Evolutionary conservation across 805 yeast species (phyloP), one percentile per base, ranked within the genome.

Genomic region (Lachancea meyersii): DNA sequence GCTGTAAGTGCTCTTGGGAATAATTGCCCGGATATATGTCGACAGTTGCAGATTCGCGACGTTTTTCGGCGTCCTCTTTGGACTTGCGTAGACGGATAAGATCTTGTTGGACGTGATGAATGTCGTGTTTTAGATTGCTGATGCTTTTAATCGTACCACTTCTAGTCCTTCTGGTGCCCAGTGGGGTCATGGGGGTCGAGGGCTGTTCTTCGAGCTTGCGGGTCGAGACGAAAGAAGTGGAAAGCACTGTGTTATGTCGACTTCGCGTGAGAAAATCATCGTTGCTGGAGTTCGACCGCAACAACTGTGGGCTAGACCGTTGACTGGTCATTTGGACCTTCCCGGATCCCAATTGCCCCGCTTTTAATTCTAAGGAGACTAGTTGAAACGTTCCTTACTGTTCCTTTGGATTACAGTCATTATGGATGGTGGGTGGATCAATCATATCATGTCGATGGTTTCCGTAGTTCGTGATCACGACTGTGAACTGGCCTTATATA

Each of bases 1-100:
- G 55, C 24, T 61, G 62, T 23, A 63, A 41, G 51, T 63, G 67
- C n/a, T 59, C 63, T 2, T 65, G 59, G 2, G 66, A 61, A 32
- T 64, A 64, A 3, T 56, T 51, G 17, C 65, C 67, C 17, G 58
- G 52, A 43, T 54, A 60, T 3, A 63, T 61, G 38, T 59, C 63
- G 6, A 58, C 50, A 1, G 51, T 52, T 6, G 61, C 49, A 5
- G 64, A 50, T 36, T 57, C 51, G 32, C 55, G 48, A 9, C 55
- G 36, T 34, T 49, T 52, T 36, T 59, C 60, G 13, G 52, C 45
- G 36, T 57, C 55, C 24, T 51, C 56, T 35, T 55, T 57, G 30
- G 50, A 53, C 34, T 44, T 59, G 18, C 52, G 51, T 5, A 45
- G 46, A 13, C 48, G 47, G 6, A 27, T 31, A 23, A 58, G 41